These are phyloP conservation scores for Sporisorium exsertum DNA, from an alignment of 1,284 basidiomycete species.

Conservation along the genomic window DNA sequence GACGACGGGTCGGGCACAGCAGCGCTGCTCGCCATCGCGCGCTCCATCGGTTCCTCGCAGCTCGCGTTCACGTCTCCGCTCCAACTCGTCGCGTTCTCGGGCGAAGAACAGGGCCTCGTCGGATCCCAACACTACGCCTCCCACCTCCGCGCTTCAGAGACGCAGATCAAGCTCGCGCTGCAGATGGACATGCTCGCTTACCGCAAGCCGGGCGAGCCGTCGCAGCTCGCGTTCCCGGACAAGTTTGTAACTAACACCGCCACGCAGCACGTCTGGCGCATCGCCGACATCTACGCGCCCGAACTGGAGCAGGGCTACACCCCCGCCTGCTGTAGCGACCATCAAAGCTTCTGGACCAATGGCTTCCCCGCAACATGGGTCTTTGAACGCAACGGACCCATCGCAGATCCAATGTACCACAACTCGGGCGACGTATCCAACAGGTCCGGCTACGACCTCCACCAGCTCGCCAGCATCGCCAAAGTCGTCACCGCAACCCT, in stretches of 20 bases:
- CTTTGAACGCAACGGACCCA: conserved; percentile 69
- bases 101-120: conserved; percentile 69
- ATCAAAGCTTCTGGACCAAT: conserved; percentile 65
- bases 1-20: conserved; percentile 57
- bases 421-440: conserved; percentile 62
- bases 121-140: conserved; percentile 51
- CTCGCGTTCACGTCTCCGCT: conserved; percentile 52
- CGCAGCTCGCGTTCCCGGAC: conserved; percentile 68
- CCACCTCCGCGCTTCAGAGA: conserved; percentile 1
- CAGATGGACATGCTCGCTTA: conserved; percentile 67
- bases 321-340: conserved; percentile 68
- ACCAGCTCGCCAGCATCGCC: conserved; percentile 62
- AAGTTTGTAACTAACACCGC: conserved; percentile 57
- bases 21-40: conserved; percentile 64
- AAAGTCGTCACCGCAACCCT: conserved; percentile 61
- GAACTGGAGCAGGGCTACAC: conserved; percentile 52
- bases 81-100: conserved; percentile 66
- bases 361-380: conserved; percentile 59
- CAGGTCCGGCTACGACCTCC: conserved; percentile 62
- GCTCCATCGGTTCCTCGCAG: conserved; percentile 34
- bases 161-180: conserved; percentile 34
- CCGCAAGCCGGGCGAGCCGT: conserved; percentile 57
- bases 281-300: conserved; percentile 65
- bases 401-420: conserved; percentile 68
- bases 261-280: conserved; percentile 48